Evolutionary conservation across 352 stramenopile genomes (phyloP), one percentile per base, ranked within the genome.

Genomic region (Globisporangium barbulae): DNA sequence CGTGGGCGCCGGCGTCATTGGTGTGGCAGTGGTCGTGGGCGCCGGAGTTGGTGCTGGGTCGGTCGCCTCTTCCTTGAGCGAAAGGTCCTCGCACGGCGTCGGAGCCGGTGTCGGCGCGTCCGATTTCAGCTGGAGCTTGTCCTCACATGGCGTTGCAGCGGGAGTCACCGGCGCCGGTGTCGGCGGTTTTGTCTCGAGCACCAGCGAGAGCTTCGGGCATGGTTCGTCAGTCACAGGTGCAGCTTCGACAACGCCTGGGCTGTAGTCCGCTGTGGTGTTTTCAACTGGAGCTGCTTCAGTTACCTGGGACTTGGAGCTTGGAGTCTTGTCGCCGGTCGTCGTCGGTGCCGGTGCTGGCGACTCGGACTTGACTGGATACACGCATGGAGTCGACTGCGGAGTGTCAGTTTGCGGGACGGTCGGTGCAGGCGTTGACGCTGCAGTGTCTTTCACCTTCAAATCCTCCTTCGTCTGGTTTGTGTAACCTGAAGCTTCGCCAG

Each of bases 291-390:
- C n/a, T n/a, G n/a, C n/a, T n/a, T n/a, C n/a, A n/a, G n/a, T n/a
- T n/a, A n/a, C n/a, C n/a, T n/a, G 15, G 42, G 42, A 13, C 15
- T 22, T 22, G 42, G 15, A 5, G 42, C n/a, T 49, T 5, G 42
- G n/a, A n/a, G n/a, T n/a, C n/a, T n/a, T n/a, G n/a, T n/a, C n/a
- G n/a, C n/a, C n/a, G n/a, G n/a, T n/a, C n/a, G n/a, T n/a, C 25
- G 25, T 28, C 25, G n/a, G n/a, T n/a, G 25, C 6, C 10, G 31
- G 50, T 3, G 53, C 30, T 33, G 53, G 53, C 6, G 53, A 47
- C 35, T 59, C 53, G 31, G 53, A 59, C 12, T 59, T 59, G 31
- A 59, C 47, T 5, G 53, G 53, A 17, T 47, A 59, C 33, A 28
- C 31, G 33, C 53, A 59, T 8, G 53, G 53, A 17, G 53, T 59